Evolutionary conservation across 192 early-diverging fungal genomes (phyloP).

Genomic region (Gigaspora rosea): DNA sequence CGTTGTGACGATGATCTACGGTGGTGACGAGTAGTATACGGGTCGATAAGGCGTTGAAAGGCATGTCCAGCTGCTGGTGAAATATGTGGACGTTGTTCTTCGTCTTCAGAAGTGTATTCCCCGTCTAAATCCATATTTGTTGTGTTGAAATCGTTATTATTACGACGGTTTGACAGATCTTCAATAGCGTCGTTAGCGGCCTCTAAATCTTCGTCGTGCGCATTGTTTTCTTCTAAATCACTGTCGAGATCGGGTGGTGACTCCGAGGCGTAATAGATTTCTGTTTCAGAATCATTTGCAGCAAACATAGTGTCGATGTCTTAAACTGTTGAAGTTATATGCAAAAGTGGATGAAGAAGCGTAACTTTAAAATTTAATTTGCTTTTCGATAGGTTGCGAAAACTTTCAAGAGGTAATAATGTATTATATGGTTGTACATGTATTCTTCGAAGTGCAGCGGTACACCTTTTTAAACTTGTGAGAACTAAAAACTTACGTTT

Average conservation of each 20-base stretch:
- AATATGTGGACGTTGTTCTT: neutral
- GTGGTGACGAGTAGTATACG: conserved; percentile 7
- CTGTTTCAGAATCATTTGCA: conserved; percentile 6
- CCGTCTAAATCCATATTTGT: conserved; percentile 25
- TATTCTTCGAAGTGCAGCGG: too few species aligned
- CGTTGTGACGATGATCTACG: conserved; percentile 20
- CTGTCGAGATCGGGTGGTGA: conserved; percentile 12
- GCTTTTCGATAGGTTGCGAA: too few species aligned
- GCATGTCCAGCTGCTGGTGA: neutral
- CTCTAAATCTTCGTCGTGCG: conserved; percentile 6
- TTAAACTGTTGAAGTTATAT: too few species aligned
- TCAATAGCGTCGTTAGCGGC: neutral
- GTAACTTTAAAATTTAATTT: too few species aligned
- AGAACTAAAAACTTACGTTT: too few species aligned
- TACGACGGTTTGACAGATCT: neutral
- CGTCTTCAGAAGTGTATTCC: conserved; percentile 28
- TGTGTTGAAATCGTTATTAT: conserved; percentile 9
- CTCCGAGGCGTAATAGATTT: conserved; percentile 2
- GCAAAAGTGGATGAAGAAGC: too few species aligned
- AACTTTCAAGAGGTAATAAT: too few species aligned
- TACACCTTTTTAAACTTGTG: too few species aligned
- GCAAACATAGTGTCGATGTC: neutral
- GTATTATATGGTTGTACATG: too few species aligned
- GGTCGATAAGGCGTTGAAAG: neutral
- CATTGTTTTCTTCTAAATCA: conserved; percentile 9